These are phyloP conservation scores for Heritiera fomes DNA, from an alignment of 345 rosid species.

Conservation along the genomic window DNA sequence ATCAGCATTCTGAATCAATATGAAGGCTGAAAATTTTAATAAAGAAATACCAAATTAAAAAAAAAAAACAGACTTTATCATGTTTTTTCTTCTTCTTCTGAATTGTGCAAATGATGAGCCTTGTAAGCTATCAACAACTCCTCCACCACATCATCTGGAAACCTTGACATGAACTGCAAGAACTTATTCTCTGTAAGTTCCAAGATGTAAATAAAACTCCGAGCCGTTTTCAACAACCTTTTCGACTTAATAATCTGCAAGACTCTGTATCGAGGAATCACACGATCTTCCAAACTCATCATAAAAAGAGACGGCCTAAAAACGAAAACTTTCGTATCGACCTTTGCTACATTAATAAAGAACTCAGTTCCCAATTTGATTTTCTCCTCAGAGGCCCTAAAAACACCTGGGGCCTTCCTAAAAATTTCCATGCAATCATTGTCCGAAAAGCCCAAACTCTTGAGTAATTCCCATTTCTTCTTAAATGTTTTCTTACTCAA, in stretches of 20 bases:
- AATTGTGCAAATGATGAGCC: slow-evolving; percentile 15
- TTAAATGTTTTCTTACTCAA: slow-evolving; percentile 22
- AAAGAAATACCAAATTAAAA: too few relatives aligned
- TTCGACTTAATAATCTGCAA: slow-evolving; percentile 33
- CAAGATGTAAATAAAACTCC: slow-evolving; percentile 5
- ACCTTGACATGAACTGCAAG: slow-evolving; percentile 31
- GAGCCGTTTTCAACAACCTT: slow-evolving; percentile 31
- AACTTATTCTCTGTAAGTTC: slow-evolving; percentile 22
- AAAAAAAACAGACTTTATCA: background rate
- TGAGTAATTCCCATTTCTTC: slow-evolving; percentile 29
- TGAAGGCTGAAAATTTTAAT: too few relatives aligned
- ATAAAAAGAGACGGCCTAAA: slow-evolving; percentile 24
- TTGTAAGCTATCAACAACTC: slow-evolving; percentile 39
- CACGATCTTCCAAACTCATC: slow-evolving; percentile 35
- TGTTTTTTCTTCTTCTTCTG: background rate
- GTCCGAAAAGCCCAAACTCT: slow-evolving; percentile 34
- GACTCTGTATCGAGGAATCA: slow-evolving; percentile 38
- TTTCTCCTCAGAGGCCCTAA: slow-evolving; percentile 31
- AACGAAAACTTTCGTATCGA: slow-evolving; percentile 30
- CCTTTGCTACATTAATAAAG: slow-evolving; percentile 24
- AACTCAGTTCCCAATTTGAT: slow-evolving; percentile 34
- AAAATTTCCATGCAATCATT: slow-evolving; percentile 31
- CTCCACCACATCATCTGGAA: slow-evolving; percentile 25
- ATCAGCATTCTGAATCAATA: too few relatives aligned
- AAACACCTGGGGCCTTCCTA: slow-evolving; percentile 31